Conservation (phyloP, 441 rosid species). For the Populus tomentosa region DNA sequence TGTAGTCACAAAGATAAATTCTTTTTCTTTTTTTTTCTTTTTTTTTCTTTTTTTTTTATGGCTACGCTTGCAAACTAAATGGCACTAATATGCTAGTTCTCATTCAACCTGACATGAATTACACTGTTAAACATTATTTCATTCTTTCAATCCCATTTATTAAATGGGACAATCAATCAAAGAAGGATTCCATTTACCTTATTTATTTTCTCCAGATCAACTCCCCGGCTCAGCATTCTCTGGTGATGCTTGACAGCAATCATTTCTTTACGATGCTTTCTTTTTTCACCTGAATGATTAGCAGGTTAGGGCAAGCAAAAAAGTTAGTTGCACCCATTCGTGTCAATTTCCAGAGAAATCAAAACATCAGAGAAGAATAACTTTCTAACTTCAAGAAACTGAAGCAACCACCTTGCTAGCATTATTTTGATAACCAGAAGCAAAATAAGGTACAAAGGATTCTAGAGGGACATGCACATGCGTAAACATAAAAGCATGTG, state of each 20-base stretch:
- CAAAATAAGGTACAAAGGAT: background rate
- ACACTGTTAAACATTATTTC: background rate
- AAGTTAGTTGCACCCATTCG: background rate
- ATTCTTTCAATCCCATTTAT: too few relatives aligned
- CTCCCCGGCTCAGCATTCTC: constrained; percentile 78
- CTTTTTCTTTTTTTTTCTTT: too few relatives aligned
- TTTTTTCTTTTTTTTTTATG: background rate
- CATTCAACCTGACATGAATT: background rate
- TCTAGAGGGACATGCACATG: background rate
- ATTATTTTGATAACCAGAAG: constrained; percentile 6
- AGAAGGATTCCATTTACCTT: constrained; percentile 28
- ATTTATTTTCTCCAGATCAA: constrained; percentile 69
- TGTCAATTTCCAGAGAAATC: background rate
- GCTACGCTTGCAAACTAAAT: background rate
- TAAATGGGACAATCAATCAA: background rate
- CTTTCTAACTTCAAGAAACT: background rate
- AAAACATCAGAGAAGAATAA: background rate
- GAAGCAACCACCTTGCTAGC: background rate
- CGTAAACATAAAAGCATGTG: background rate
- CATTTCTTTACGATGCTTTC: constrained; percentile 74
- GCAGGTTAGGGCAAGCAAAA: constrained; percentile 2
- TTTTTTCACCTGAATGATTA: constrained; percentile 55
- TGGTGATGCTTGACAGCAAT: constrained; percentile 71
- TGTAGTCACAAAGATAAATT: background rate
- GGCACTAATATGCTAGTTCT: background rate